These are phyloP conservation scores for Myriosclerotinia duriaeana DNA, from an alignment of 2,329 filamentous ascomycete species.

Conservation along the genomic window DNA sequence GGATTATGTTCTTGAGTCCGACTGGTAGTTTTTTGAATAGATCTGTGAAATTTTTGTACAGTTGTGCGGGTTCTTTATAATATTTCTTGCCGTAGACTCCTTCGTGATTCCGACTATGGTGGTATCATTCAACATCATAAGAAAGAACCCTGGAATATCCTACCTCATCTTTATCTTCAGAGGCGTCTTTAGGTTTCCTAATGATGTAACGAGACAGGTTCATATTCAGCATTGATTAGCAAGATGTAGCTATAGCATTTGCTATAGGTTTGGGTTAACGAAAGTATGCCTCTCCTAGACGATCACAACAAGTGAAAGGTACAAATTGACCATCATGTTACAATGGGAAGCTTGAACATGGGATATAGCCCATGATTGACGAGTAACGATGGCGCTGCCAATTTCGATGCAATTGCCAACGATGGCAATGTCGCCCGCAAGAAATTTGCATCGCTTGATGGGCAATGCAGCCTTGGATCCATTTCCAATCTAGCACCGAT, in stretches of 20 bases:
- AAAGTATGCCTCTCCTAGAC: not conserved
- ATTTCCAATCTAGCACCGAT: too few species aligned
- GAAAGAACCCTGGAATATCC: slow-evolving; percentile 24
- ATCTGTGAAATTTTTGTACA: slow-evolving; percentile 15
- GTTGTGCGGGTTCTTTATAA: not conserved
- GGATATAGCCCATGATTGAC: too few species aligned
- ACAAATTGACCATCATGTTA: too few species aligned
- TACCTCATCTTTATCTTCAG: slow-evolving; percentile 17
- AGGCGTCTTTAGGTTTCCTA: slow-evolving; percentile 2
- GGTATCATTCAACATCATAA: not conserved
- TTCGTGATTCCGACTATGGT: too few species aligned
- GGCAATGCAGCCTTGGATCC: not conserved
- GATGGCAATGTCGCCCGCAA: too few species aligned
- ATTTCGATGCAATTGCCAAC: too few species aligned
- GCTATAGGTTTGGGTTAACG: not conserved
- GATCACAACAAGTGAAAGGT: too few species aligned
- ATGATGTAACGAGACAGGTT: slow-evolving; percentile 24
- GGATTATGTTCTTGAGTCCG: slow-evolving; percentile 19
- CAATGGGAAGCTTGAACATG: too few species aligned
- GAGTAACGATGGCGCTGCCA: too few species aligned
- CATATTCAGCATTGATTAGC: slow-evolving; percentile 11
- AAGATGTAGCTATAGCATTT: not conserved
- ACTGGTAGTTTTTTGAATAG: slow-evolving; percentile 17
- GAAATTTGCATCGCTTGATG: too few species aligned
- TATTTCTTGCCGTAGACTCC: not conserved